Evolutionary conservation across 2,329 filamentous ascomycete genomes (phyloP).

Genomic region (Massarina eburnea): DNA sequence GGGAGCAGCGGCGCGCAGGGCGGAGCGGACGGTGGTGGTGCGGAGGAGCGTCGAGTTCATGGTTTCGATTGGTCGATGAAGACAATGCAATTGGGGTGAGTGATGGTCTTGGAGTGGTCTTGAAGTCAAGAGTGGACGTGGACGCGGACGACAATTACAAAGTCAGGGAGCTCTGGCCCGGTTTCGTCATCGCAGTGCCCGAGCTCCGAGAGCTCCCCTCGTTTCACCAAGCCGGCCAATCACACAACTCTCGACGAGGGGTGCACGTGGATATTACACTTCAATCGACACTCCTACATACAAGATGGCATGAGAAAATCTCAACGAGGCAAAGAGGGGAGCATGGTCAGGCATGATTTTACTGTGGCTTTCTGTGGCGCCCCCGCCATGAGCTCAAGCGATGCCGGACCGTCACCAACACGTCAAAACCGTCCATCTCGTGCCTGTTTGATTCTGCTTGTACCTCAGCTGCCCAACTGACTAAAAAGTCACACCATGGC

Average conservation of each 20-base stretch:
- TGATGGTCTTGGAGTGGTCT: slow-evolving; percentile 4
- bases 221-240: slow-evolving; percentile 15
- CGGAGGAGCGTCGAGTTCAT: slow-evolving; percentile 81
- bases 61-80: slow-evolving; percentile 32
- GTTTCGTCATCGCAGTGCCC: slow-evolving; percentile 31
- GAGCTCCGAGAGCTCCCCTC: slow-evolving; percentile 17
- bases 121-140: slow-evolving; percentile 6
- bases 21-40: slow-evolving; percentile 68
- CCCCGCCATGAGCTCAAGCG: slow-evolving; percentile 5
- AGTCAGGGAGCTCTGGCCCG: slow-evolving; percentile 7
- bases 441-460: slow-evolving; percentile 4
- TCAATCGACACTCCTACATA: neutral
- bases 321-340: too few relatives aligned
- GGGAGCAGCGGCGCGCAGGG: slow-evolving; percentile 67
- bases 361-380: slow-evolving; percentile 6
- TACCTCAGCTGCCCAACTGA: neutral
- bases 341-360: neutral
- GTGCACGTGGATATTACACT: neutral
- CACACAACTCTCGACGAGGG: neutral
- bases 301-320: neutral
- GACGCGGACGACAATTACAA: neutral
- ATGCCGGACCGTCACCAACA: neutral
- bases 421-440: neutral
- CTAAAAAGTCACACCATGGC: neutral
- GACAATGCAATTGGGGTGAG: slow-evolving; percentile 23